A percentile compares a stretch with the other conserved stretches of the same genome.
Evolutionary conservation across 176 grass and related monocot species (phyloP).

Genomic region (Olyra latifolia): DNA sequence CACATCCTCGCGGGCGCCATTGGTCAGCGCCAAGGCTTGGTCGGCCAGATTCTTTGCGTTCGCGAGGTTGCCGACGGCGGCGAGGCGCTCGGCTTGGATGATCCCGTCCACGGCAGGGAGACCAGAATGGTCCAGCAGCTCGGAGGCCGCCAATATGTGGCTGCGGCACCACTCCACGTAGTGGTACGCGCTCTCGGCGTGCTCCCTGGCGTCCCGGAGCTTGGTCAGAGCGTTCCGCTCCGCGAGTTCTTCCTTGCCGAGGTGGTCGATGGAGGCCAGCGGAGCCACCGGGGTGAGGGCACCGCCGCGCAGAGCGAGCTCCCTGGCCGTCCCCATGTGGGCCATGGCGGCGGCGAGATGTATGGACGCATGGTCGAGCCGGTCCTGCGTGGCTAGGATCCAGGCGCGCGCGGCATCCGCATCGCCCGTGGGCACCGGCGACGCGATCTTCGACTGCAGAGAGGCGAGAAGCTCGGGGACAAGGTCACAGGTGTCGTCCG

Average conservation of each 20-base stretch:
- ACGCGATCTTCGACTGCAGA: neutral
- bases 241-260: neutral
- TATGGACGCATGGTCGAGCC: neutral
- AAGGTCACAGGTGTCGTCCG: neutral
- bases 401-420: too few relatives aligned
- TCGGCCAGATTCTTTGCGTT: neutral
- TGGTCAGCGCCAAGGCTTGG: neutral
- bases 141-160: neutral
- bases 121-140: neutral
- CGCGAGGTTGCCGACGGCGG: neutral
- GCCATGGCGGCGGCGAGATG: neutral
- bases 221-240: neutral
- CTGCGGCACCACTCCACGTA: neutral
- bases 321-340: neutral
- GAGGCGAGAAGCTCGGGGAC: neutral
- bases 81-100: neutral
- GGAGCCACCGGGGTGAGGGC: neutral
- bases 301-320: neutral
- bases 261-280: neutral
- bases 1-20: neutral
- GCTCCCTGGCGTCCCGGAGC: neutral
- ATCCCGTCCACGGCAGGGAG: neutral
- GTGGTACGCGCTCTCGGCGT: neutral
- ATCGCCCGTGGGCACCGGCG: neutral
- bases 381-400: neutral